These are phyloP conservation scores for Tulasnella sp. DNA, from an alignment of 768 basidiomycete genomes.

Conservation along the genomic window DNA sequence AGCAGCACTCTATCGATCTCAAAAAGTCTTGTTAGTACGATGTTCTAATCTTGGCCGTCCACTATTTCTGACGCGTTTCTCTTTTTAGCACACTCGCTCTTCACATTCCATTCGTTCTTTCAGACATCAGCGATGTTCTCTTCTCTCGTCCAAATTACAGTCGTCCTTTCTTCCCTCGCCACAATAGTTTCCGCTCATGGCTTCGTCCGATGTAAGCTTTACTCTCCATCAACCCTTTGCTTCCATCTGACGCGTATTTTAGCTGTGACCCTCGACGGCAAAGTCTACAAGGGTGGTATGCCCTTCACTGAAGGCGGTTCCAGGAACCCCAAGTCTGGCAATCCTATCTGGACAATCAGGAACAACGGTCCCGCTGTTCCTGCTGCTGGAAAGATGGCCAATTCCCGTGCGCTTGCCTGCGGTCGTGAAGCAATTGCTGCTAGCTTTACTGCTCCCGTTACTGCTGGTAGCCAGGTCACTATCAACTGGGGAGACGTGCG, in stretches of 20 bases:
- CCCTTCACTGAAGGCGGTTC: too few species aligned
- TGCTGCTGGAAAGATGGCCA: conserved; percentile 39
- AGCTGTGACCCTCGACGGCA: conserved; percentile 33
- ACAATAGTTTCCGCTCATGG: conserved; percentile 1
- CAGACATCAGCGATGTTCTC: conserved; percentile 6
- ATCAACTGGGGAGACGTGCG: conserved; percentile 6
- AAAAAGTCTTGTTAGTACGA: too few species aligned
- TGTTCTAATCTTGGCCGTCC: too few species aligned
- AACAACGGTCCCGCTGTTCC: conserved; percentile 34
- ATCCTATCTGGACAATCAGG: conserved; percentile 33
- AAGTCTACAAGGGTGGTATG: conserved; percentile 28
- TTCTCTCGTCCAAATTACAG: background rate
- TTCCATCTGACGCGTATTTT: too few species aligned
- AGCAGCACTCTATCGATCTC: too few species aligned
- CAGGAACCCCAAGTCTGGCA: too few species aligned
- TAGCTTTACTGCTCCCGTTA: conserved; percentile 38
- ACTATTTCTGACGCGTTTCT: too few species aligned
- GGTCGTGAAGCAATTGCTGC: conserved; percentile 39
- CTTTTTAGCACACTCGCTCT: too few species aligned
- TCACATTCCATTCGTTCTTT: too few species aligned
- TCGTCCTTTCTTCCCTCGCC: background rate
- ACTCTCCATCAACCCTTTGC: background rate
- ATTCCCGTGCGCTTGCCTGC: conserved; percentile 45
- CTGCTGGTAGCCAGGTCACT: conserved; percentile 33
- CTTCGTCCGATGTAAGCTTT: conserved; percentile 3